Evolutionary conservation across 2,329 filamentous ascomycete species (phyloP).

Genomic region (Aspergillus spinulosporus): DNA sequence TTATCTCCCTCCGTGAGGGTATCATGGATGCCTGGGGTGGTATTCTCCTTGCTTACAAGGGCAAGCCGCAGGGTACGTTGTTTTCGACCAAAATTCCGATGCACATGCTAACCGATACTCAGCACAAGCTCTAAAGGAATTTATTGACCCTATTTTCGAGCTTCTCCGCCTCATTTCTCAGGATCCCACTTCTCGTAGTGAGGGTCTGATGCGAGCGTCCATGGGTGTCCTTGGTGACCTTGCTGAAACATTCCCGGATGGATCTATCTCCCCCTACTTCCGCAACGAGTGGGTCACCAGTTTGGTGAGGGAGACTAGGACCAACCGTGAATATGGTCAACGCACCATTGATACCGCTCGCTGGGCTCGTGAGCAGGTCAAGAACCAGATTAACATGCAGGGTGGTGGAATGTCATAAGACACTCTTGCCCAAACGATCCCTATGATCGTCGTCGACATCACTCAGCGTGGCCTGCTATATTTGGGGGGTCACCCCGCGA

Average conservation of each 20-base stretch:
- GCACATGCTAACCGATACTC: slow-evolving; percentile 62
- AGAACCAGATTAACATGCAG: slow-evolving; percentile 65
- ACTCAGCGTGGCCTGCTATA: slow-evolving; percentile 6
- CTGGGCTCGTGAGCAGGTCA: slow-evolving; percentile 97
- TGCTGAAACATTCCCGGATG: slow-evolving; percentile 87
- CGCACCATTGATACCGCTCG: slow-evolving; percentile 92
- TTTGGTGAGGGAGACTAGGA: slow-evolving; percentile 89
- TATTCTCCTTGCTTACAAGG: slow-evolving; percentile 91
- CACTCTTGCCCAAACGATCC: slow-evolving; percentile 10
- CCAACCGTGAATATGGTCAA: slow-evolving; percentile 79
- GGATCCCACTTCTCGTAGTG: slow-evolving; percentile 78
- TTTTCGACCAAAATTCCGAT: not conserved
- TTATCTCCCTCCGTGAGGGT: slow-evolving; percentile 89
- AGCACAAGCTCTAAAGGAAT: slow-evolving; percentile 50
- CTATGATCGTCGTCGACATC: slow-evolving; percentile 17
- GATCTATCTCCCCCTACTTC: slow-evolving; percentile 81
- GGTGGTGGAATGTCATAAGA: slow-evolving; percentile 42
- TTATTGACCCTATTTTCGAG: slow-evolving; percentile 81
- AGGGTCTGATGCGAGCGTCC: slow-evolving; percentile 84
- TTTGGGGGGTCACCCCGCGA: slow-evolving; percentile 23
- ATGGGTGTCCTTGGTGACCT: slow-evolving; percentile 98
- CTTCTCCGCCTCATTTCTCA: slow-evolving; percentile 77
- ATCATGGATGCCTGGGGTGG: slow-evolving; percentile 99
- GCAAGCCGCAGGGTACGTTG: slow-evolving; percentile 44
- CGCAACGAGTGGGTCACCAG: slow-evolving; percentile 85